Conservation (phyloP, 75 land plant genomes). For the Ceratopteris richardii region DNA sequence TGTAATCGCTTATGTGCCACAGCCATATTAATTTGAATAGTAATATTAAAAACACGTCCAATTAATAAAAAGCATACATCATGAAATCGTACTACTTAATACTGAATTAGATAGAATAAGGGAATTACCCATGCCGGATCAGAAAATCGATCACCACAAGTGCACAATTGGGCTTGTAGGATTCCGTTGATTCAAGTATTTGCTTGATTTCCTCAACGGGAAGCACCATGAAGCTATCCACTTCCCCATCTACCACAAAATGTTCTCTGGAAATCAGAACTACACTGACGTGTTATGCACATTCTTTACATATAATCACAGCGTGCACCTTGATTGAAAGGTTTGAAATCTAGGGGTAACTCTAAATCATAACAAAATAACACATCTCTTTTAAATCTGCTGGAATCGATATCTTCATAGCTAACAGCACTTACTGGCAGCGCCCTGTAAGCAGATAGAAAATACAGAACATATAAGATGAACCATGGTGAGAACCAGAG, state of each 20-base stretch:
- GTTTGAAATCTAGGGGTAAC: constrained; percentile 69
- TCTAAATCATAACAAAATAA: constrained; percentile 90
- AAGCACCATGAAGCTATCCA: constrained; percentile 69
- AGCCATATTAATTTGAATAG: neutral
- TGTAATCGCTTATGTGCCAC: neutral
- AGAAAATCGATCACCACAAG: constrained; percentile 89
- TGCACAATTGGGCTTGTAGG: constrained; percentile 84
- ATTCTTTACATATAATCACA: neutral
- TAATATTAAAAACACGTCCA: neutral
- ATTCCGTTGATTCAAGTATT: constrained; percentile 39
- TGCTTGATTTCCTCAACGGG: constrained; percentile 61
- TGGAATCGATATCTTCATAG: constrained; percentile 69
- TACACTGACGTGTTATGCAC: neutral
- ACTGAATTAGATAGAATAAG: neutral
- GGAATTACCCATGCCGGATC: constrained; percentile 85
- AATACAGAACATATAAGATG: neutral
- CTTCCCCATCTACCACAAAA: constrained; percentile 77
- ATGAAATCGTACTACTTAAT: neutral
- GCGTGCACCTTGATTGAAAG: constrained; percentile 58
- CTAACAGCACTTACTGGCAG: constrained; percentile 82
- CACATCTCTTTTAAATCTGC: constrained; percentile 74
- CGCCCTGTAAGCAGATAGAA: constrained; percentile 37
- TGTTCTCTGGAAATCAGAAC: no score
- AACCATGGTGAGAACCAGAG: no score
- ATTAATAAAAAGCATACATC: neutral